Evolutionary conservation across 176 grass and related monocot genomes (phyloP), one percentile per base, ranked within the genome.

Genomic region (Olyra latifolia): DNA sequence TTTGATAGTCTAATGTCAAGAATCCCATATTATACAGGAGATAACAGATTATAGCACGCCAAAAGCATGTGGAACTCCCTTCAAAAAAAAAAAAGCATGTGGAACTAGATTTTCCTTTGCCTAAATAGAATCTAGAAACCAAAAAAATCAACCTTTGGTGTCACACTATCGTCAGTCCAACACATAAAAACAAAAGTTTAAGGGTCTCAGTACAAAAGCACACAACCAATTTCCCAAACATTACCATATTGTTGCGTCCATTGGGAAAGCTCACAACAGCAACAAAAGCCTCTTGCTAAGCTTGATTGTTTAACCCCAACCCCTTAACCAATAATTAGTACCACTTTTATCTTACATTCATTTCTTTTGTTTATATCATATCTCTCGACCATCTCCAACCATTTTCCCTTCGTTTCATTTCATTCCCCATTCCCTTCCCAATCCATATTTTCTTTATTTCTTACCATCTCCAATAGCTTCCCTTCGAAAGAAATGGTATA

Each of bases 311-410:
- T 17, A 69, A 41, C 35, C 30, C 38, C 59, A 48, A 45, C 29
- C 6, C 56, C 44, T 42, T 49, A 49, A 30, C 74, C 55, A 55
- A 49, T 27, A 54, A 58, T 66, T 47, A 75, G 23, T 42, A 42
- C 81, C 62, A 35, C 45, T 63, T 80, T 63, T 10, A 75, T 62
- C 63, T 85, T 85, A n/a, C n/a, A 84, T 32, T 71, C 76, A 85
- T 63, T 71, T 39, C 41, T 11, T 84, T 63, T 50, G 53, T 84
- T 80, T 76, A 69, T 89, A 52, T 14, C 55, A n/a, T n/a, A n/a
- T 27, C 38, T 1, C 32, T 70, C 70, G n/a, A n/a, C 46, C 8
- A 52, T 45, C 85, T 47, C 64, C n/a, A n/a, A n/a, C n/a, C n/a
- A n/a, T n/a, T n/a, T n/a, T n/a, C n/a, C n/a, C n/a, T n/a, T n/a